Evolutionary conservation across 2,329 filamentous ascomycete genomes (phyloP), one percentile per base, ranked within the genome.

Genomic region (Cryphonectria japonica): DNA sequence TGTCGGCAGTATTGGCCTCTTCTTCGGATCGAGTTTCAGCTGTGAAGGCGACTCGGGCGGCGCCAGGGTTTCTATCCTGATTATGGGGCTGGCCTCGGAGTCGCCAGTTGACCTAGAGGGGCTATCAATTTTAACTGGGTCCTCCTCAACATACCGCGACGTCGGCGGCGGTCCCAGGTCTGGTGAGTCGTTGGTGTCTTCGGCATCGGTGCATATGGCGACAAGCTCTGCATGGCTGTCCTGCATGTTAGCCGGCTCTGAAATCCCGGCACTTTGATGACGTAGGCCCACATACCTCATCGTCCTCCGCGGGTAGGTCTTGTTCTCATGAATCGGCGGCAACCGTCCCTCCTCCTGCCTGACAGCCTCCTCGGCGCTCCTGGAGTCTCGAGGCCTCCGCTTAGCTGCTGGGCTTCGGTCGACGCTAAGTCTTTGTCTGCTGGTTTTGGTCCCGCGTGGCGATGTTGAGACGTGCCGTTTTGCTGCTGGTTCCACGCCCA

Each of bases 271-370:
- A 29, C 16, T 46, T 2, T 37, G 1, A 19, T 26, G 4, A 32
- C 72, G 74, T 16, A 29, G 3, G 52, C 16, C 52, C 7, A 82
- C 87, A 71, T 83, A 93, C 91, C 88, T 91, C 77, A 94, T 83
- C 13, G 92, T 93, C 75, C 85, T 85, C 67, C 92, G 84, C 14
- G 91, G 89, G 76, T 88, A 93, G 2, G 84, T 81, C 76, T 92
- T 93, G 78, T 89, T 87, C 79, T 95, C 93, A 52, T 86, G 82
- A 66, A 95, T 94, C 0, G 89, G 88, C 11, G 91, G 87, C 74
- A 93, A 78, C 76, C 88, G 83, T 32, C 85, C 85, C 74, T 89
- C 85, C 74, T 87, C 83, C 34, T 78, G 75, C 74, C 87, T 81
- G 76, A 86, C 75, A 76, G 80, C 76, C 75, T 89, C 87, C 37